Evolutionary conservation across 2,329 filamentous ascomycete genomes (phyloP).

Genomic region (Fonsecaea multimorphosa): DNA sequence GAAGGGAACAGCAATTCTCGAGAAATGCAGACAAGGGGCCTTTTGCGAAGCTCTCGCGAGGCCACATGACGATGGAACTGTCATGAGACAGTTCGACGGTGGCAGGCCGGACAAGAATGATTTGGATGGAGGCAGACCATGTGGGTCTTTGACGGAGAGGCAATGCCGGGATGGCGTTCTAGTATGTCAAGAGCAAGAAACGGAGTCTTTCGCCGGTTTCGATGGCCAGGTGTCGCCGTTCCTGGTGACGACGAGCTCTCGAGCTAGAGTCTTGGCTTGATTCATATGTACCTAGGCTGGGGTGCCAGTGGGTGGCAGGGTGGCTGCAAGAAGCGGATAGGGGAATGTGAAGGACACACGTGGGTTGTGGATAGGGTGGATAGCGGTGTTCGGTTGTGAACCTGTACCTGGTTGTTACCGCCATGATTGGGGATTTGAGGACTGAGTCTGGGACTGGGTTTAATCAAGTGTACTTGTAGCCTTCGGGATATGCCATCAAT

Average conservation of each 20-base stretch:
- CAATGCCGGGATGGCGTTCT: neutral
- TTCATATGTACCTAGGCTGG: no score
- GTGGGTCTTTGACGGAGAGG: neutral
- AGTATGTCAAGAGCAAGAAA: no score
- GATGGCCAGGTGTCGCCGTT: neutral
- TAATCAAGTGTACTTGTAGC: neutral
- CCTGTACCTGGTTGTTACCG: neutral
- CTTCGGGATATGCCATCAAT: neutral
- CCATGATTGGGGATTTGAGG: neutral
- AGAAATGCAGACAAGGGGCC: conserved; percentile 29
- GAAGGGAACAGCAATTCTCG: conserved; percentile 29
- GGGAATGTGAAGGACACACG: neutral
- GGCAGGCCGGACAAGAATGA: conserved; percentile 21
- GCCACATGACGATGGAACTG: conserved; percentile 22
- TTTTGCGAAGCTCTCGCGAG: conserved; percentile 22
- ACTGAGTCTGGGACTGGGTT: neutral
- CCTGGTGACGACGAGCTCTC: neutral
- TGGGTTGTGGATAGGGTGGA: conserved; percentile 1
- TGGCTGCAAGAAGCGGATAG: neutral
- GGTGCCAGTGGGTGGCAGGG: neutral
- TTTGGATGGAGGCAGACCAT: neutral
- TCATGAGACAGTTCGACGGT: neutral
- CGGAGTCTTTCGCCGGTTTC: neutral
- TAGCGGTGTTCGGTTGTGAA: conserved; percentile 2
- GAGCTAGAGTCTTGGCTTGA: conserved; percentile 5